phyloP scores from a whole-genome alignment of 768 basidiomycete genomes.

The Lenzites betulinus region DNA sequence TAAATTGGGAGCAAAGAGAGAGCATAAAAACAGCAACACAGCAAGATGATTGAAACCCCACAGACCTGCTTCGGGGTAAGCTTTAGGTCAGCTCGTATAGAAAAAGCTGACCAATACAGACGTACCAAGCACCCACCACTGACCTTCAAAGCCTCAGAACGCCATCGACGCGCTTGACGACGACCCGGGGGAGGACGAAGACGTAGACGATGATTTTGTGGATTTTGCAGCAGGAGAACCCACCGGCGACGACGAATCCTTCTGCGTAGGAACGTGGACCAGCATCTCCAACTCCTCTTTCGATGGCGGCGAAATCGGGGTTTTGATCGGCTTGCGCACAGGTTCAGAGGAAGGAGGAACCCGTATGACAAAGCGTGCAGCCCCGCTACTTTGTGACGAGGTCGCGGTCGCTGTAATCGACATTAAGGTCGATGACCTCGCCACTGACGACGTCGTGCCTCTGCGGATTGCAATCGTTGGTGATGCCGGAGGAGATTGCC shows the following conservation, averaged over 20 bases:
- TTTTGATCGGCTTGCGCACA: conserved; percentile 1
- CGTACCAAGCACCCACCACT: neutral
- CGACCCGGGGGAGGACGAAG: neutral
- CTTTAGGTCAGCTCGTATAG: neutral
- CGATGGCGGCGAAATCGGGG: conserved; percentile 2
- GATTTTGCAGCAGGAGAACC: no score
- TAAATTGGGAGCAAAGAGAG: no score
- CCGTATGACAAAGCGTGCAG: conserved; percentile 1
- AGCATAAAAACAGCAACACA: neutral
- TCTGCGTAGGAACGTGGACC: neutral
- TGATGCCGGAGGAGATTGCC: neutral
- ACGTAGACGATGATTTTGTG: neutral
- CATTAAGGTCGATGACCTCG: neutral
- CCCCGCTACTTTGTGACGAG: neutral
- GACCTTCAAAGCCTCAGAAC: neutral
- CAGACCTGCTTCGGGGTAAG: neutral
- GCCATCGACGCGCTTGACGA: neutral
- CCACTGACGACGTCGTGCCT: neutral
- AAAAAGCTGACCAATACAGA: neutral
- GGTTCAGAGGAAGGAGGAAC: neutral
- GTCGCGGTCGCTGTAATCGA: neutral
- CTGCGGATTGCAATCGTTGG: neutral
- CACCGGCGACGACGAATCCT: neutral
- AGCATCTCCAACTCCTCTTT: neutral
- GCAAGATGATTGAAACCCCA: neutral